Conservation (phyloP, 352 stramenopile species). For the Globisporangium okanoganense region DNA sequence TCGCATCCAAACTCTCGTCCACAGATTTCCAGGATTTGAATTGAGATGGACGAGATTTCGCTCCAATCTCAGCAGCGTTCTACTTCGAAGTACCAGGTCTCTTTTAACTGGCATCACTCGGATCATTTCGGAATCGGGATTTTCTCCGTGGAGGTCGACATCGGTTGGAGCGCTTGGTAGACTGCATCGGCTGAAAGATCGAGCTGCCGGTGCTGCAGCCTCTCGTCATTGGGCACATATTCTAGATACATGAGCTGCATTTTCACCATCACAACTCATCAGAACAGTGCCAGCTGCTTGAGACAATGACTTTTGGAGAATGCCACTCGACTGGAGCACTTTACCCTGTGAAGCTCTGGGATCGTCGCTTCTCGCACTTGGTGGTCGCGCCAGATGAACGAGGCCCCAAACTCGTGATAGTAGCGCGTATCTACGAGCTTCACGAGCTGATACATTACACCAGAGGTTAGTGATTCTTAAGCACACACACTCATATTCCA, state of each 20-base stretch:
- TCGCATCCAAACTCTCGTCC: too few species aligned
- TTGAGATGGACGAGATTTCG: too few species aligned
- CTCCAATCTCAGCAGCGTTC: background rate
- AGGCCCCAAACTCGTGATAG: constrained; percentile 56
- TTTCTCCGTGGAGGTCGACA: constrained; percentile 36
- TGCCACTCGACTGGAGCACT: too few species aligned
- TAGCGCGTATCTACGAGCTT: constrained; percentile 53
- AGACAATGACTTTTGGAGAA: too few species aligned
- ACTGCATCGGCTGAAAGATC: constrained; percentile 44
- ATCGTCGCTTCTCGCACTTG: constrained; percentile 38
- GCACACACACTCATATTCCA: too few species aligned
- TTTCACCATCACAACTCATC: background rate
- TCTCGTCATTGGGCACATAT: background rate
- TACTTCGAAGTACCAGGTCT: too few species aligned
- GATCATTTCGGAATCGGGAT: constrained; percentile 19
- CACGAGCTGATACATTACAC: too few species aligned
- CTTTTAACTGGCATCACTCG: too few species aligned
- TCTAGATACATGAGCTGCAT: constrained; percentile 8
- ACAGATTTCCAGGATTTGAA: background rate
- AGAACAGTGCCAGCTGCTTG: background rate
- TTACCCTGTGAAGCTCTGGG: constrained; percentile 35
- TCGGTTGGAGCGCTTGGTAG: constrained; percentile 29
- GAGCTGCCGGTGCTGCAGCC: constrained; percentile 10
- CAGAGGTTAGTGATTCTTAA: too few species aligned
- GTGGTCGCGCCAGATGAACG: constrained; percentile 53